Percentiles rank a stretch among this genome's conserved stretches.
Evolutionary conservation across 1,284 basidiomycete species (phyloP).

Genomic region (Moesziomyces globuligerus): DNA sequence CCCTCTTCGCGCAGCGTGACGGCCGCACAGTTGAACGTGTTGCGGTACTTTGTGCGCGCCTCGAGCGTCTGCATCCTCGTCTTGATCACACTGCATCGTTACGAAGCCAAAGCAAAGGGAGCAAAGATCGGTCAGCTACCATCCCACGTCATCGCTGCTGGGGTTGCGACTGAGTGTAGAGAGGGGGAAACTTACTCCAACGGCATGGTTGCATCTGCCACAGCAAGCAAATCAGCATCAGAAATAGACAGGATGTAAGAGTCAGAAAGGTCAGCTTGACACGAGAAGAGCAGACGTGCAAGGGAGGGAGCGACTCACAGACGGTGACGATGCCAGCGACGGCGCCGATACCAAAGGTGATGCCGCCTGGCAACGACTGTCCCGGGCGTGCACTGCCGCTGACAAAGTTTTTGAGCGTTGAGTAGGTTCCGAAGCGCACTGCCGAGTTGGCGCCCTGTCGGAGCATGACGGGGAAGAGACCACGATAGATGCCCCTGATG

Average conservation of each 20-base stretch:
- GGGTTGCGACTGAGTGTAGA: too few species aligned
- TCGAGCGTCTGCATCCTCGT: conserved; percentile 95
- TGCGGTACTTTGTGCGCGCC: conserved; percentile 83
- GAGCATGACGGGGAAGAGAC: conserved; percentile 94
- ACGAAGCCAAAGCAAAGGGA: not conserved
- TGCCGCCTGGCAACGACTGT: conserved; percentile 82
- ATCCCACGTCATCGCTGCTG: too few species aligned
- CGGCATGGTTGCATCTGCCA: conserved; percentile 61
- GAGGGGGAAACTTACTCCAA: conserved; percentile 57
- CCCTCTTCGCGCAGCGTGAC: conserved; percentile 75
- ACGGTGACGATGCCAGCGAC: conserved; percentile 94
- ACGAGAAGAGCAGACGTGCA: not conserved
- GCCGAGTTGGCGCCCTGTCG: conserved; percentile 97
- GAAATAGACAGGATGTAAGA: not conserved
- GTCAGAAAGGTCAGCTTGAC: not conserved
- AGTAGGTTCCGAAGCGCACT: conserved; percentile 94
- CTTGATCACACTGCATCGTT: conserved; percentile 92
- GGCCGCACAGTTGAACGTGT: conserved; percentile 87
- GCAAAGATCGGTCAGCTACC: too few species aligned
- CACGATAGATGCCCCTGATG: conserved; percentile 81
- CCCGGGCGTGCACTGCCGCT: conserved; percentile 85
- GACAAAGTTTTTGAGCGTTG: conserved; percentile 83
- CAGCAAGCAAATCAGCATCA: not conserved
- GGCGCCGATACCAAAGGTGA: conserved; percentile 94
- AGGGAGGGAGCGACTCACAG: conserved; percentile 70